A percentile compares a stretch with the other conserved stretches of the same genome.
phyloP scores from a whole-genome alignment of 768 basidiomycete genomes.

The Boletus reticuloceps region DNA sequence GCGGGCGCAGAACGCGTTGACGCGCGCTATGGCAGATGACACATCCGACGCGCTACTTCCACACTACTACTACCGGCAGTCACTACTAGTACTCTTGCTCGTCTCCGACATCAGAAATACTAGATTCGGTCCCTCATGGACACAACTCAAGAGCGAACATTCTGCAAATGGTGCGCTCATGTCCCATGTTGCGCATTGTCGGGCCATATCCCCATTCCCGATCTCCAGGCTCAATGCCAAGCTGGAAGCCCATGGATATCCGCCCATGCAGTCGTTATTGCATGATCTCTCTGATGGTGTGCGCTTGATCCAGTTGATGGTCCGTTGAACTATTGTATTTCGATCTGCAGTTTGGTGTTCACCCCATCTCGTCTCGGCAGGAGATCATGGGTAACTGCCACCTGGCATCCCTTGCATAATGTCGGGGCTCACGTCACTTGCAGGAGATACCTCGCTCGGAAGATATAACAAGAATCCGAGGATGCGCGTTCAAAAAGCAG shows the following conservation, averaged over 20 bases:
- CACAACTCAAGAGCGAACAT: slow-evolving; percentile 68
- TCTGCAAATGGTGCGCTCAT: slow-evolving; percentile 78
- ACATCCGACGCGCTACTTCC: too few relatives aligned
- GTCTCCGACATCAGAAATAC: background rate
- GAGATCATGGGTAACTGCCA: slow-evolving; percentile 86
- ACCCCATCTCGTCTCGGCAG: slow-evolving; percentile 40
- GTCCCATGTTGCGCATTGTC: background rate
- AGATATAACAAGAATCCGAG: slow-evolving; percentile 86
- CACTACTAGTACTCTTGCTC: background rate
- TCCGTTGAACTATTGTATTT: slow-evolving; percentile 30
- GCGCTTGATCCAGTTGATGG: slow-evolving; percentile 92
- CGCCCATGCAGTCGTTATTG: slow-evolving; percentile 86
- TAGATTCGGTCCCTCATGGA: slow-evolving; percentile 19
- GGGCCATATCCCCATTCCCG: background rate
- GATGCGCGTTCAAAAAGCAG: slow-evolving; percentile 95
- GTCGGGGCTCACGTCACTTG: slow-evolving; percentile 6
- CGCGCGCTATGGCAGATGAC: too few relatives aligned
- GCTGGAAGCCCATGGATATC: slow-evolving; percentile 79
- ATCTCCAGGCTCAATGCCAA: slow-evolving; percentile 87
- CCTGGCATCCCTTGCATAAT: slow-evolving; percentile 1
- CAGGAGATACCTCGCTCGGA: slow-evolving; percentile 91
- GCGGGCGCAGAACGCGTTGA: too few relatives aligned
- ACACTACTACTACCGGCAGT: background rate
- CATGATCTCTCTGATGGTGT: slow-evolving; percentile 94
- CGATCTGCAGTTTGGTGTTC: background rate